Percentiles rank a stretch among this genome's conserved stretches.
Conservation (phyloP, 208 protist genomes). For the Trichomonas gallinae region DNA sequence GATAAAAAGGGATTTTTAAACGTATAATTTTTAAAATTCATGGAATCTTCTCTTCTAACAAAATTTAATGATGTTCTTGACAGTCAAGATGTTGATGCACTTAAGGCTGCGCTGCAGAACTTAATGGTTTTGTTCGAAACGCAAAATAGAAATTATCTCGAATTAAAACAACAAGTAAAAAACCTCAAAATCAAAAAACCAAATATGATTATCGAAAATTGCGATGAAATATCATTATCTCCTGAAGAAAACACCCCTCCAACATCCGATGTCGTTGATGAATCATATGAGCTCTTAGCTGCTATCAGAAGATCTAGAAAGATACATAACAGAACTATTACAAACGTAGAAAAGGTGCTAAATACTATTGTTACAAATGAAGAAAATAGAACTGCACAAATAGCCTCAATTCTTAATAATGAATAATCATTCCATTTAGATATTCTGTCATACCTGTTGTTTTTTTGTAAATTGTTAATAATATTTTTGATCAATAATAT, state of each 20-base stretch:
- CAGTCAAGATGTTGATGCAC: neutral
- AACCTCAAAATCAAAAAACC: neutral
- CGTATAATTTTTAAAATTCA: neutral
- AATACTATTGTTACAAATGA: neutral
- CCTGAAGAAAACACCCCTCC: neutral
- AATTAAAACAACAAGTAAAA: constrained; percentile 6
- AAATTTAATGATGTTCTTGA: neutral
- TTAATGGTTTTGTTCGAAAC: constrained; percentile 8
- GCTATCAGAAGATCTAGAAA: neutral
- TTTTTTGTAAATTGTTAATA: too few species aligned
- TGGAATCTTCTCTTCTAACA: neutral
- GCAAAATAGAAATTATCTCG: constrained; percentile 20
- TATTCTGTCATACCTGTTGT: too few species aligned
- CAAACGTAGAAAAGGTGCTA: neutral
- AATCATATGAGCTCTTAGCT: neutral
- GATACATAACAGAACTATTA: neutral
- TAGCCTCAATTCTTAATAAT: neutral
- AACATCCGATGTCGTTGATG: neutral
- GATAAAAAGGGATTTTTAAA: too few species aligned
- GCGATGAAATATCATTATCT: neutral
- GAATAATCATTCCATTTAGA: neutral
- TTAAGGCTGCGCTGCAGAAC: neutral
- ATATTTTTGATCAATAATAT: too few species aligned
- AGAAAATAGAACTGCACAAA: neutral
- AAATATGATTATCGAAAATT: neutral